These are phyloP conservation scores for Aspergillus wentii DNA, from an alignment of 495 filamentous ascomycete species.

Conservation along the genomic window DNA sequence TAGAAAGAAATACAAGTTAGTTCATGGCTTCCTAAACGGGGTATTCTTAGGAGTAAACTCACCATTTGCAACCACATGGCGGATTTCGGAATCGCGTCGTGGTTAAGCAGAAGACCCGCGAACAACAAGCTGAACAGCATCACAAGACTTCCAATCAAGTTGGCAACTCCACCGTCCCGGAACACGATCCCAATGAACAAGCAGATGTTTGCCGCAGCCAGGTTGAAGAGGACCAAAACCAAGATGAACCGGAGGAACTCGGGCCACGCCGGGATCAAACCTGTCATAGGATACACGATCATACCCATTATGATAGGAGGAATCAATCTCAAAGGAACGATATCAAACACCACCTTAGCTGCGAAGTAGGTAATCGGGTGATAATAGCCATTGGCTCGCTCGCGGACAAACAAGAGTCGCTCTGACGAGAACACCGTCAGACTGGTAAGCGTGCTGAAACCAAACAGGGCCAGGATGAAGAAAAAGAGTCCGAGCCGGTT, in stretches of 20 bases:
- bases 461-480: slow-evolving; percentile 92
- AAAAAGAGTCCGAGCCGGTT: slow-evolving; percentile 98
- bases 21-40: not conserved
- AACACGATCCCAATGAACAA: slow-evolving; percentile 96
- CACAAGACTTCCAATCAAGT: slow-evolving; percentile 88
- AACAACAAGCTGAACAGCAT: slow-evolving; percentile 98
- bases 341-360: slow-evolving; percentile 91
- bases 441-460: slow-evolving; percentile 91
- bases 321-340: slow-evolving; percentile 87
- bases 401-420: slow-evolving; percentile 85
- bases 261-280: slow-evolving; percentile 74
- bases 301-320: slow-evolving; percentile 95
- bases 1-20: slow-evolving; percentile 31
- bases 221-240: slow-evolving; percentile 90
- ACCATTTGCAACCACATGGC: slow-evolving; percentile 85
- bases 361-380: slow-evolving; percentile 95
- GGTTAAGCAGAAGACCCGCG: slow-evolving; percentile 88
- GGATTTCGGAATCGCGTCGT: slow-evolving; percentile 79
- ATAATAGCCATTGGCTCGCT: slow-evolving; percentile 97
- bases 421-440: slow-evolving; percentile 93
- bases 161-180: slow-evolving; percentile 87
- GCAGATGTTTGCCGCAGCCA: slow-evolving; percentile 88
- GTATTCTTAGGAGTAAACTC: slow-evolving; percentile 29
- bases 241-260: slow-evolving; percentile 91
- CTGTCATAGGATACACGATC: slow-evolving; percentile 97